Base-by-base conservation (phyloP, 2,329 filamentous ascomycete species). In the Aspergillus melleus region DNA sequence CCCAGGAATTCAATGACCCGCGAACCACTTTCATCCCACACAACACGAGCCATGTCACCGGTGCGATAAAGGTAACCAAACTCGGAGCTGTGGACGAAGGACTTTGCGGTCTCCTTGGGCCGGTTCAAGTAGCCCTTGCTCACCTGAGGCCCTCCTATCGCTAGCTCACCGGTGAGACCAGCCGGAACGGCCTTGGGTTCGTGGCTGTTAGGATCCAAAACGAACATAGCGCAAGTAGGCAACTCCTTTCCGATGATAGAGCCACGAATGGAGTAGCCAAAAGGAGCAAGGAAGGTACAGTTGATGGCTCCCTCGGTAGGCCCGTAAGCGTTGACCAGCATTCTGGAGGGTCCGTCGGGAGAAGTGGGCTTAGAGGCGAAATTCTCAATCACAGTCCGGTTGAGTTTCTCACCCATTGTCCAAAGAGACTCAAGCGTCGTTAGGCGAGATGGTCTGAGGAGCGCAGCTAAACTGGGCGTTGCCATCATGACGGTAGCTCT, bases 1-100 rank as follows among this genome's bases (percentile, higher is more conserved):
- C 92, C 92, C n/a, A 92, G 80, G 68, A 90, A 95, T 70, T 96
- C 90, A 14, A 96, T 80, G 4, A 70, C 62, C 12, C 67, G 68
- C 20, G 62, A 55, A 1, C 72, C 72, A 0, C 80, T 84, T 1
- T 90, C 90, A 61, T 90, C 81, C 4, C 80, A 66, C 2, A 84
- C 82, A 52, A 96, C 82, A 20, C 84, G 83, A 2, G 90, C 73
- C 66, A 67, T 70, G 46, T 74, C 73, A 14, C 73, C 72, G 3
- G 73, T 75, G n/a, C 71, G 69, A 59, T 74, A 75, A 5, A 72
- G 76, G 2, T 80, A 79, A 2, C 90, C 91, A 53, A 64, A 69
- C 11, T 68, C 60, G 2, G 63, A 39, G 32, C 68, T 68, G 11
- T 62, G 52, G 36, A 74, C 58, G 42, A 74, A 72, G 1, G 68